These are phyloP conservation scores for Dalbergia oliveri DNA, from an alignment of 306 rosid species.

Conservation along the genomic window DNA sequence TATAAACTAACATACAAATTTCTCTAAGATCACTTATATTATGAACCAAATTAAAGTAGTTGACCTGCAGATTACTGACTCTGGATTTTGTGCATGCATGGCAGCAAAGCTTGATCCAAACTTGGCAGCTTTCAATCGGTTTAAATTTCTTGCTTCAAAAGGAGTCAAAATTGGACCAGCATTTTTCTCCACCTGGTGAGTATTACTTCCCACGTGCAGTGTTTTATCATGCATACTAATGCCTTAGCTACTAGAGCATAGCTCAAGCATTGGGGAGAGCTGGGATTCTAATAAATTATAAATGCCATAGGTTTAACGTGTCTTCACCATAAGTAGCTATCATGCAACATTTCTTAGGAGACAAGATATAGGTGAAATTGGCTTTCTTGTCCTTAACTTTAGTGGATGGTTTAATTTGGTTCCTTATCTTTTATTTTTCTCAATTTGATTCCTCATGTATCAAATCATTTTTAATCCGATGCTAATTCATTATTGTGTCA, in stretches of 20 bases:
- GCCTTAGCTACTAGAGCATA: not conserved
- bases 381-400: no score
- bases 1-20: no score
- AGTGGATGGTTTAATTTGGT: no score
- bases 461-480: no score
- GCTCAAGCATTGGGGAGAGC: not conserved
- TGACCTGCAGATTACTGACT: not conserved
- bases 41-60: not conserved
- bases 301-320: not conserved
- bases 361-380: no score
- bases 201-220: not conserved
- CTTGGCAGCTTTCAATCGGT: constrained; percentile 59
- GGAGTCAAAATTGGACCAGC: constrained; percentile 78
- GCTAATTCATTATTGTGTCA: no score
- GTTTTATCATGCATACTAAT: constrained; percentile 9
- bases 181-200: constrained; percentile 65
- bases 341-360: not conserved
- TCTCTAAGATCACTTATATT: not conserved
- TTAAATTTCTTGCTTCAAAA: constrained; percentile 65
- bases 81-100: constrained; percentile 8
- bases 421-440: no score
- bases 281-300: not conserved
- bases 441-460: no score
- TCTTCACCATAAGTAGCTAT: not conserved
- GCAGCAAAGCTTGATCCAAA: constrained; percentile 74